phyloP scores from a whole-genome alignment of 352 stramenopile species.

The Phytopythium cucurbitacearum region DNA sequence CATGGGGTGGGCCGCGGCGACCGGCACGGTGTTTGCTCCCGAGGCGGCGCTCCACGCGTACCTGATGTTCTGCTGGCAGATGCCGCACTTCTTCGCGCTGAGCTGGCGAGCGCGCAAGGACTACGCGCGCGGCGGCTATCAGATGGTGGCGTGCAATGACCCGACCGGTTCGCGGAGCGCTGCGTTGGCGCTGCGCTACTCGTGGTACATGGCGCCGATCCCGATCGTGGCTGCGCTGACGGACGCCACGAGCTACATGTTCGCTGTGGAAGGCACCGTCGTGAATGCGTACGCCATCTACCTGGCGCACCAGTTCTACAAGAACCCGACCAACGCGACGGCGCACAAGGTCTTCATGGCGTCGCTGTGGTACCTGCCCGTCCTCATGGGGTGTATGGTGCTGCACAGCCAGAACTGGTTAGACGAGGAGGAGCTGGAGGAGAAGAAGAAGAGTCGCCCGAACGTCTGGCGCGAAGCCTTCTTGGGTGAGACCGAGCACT shows the following conservation, averaged over 20 bases:
- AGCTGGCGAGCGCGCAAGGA: slow-evolving; percentile 95
- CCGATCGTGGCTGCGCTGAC: slow-evolving; percentile 89
- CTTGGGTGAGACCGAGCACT: slow-evolving; percentile 65
- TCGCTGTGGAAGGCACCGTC: slow-evolving; percentile 94
- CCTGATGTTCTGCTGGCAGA: slow-evolving; percentile 98
- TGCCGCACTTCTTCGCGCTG: slow-evolving; percentile 99
- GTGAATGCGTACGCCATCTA: slow-evolving; percentile 97
- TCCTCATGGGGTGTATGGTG: slow-evolving; percentile 97
- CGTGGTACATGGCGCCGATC: slow-evolving; percentile 92
- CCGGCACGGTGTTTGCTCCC: slow-evolving; percentile 66
- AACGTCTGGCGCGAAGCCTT: slow-evolving; percentile 65
- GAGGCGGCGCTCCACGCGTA: slow-evolving; percentile 77
- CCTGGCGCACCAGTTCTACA: slow-evolving; percentile 93
- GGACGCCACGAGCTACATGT: slow-evolving; percentile 98
- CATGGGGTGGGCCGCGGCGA: slow-evolving; percentile 98
- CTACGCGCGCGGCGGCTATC: slow-evolving; percentile 89
- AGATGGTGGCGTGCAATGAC: slow-evolving; percentile 95
- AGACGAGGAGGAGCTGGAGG: slow-evolving; percentile 58
- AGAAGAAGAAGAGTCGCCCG: slow-evolving; percentile 36
- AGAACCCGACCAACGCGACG: slow-evolving; percentile 92
- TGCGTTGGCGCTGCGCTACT: slow-evolving; percentile 92
- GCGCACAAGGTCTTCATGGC: slow-evolving; percentile 96
- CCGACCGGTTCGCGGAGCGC: slow-evolving; percentile 91
- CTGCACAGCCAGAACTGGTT: slow-evolving; percentile 94
- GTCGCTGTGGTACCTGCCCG: slow-evolving; percentile 98